phyloP scores from a whole-genome alignment of 2,329 filamentous ascomycete species.

The Pestalotiopsis sp. region DNA sequence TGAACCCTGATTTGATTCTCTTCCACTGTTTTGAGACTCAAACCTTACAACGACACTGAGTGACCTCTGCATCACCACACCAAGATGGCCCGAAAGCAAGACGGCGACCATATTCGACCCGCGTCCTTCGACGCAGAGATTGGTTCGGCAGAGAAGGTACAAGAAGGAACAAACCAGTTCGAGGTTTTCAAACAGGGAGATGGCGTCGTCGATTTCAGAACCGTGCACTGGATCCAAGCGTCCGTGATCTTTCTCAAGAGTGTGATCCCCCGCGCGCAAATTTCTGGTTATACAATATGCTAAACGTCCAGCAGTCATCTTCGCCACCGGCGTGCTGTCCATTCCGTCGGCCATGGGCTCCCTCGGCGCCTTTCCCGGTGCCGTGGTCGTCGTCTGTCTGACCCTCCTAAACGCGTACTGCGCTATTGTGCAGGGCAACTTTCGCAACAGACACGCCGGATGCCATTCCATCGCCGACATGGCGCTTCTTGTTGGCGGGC shows the following conservation, averaged over 20 bases:
- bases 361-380: constrained; percentile 44
- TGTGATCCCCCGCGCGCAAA: constrained; percentile 17
- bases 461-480: constrained; percentile 54
- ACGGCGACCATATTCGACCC: not conserved
- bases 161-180: constrained; percentile 18
- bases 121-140: not conserved
- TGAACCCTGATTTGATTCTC: too few relatives aligned
- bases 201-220: constrained; percentile 48
- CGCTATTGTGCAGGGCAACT: constrained; percentile 41
- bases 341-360: constrained; percentile 45
- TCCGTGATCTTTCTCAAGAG: constrained; percentile 50
- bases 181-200: constrained; percentile 48
- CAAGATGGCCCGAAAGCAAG: not conserved
- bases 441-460: constrained; percentile 39
- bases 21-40: not conserved
- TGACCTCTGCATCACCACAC: not conserved
- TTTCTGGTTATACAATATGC: not conserved
- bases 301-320: constrained; percentile 34
- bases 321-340: constrained; percentile 44
- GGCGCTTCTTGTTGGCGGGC: constrained; percentile 57
- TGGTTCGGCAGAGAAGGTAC: not conserved
- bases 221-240: constrained; percentile 49
- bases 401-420: constrained; percentile 40
- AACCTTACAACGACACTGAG: not conserved
- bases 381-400: constrained; percentile 45